Evolutionary conservation across 148 eudicot species (phyloP).

Genomic region (Fagopyrum esculentum): DNA sequence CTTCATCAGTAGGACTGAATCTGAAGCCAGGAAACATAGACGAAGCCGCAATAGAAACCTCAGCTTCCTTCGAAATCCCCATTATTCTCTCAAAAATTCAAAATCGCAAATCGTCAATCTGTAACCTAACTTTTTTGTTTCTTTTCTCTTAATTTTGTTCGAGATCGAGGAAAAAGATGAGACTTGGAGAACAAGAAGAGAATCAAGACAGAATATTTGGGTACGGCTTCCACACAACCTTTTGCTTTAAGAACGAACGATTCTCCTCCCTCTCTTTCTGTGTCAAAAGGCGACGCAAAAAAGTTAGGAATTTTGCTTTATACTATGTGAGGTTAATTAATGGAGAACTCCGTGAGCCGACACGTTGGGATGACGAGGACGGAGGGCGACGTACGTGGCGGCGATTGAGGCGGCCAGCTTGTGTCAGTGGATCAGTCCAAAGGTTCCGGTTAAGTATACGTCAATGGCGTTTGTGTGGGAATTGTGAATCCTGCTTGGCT

Average conservation of each 20-base stretch:
- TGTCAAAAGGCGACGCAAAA: neutral
- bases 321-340: neutral
- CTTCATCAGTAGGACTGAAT: conserved; percentile 79
- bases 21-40: conserved; percentile 72
- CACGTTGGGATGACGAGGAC: conserved; percentile 4
- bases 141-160: neutral
- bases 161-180: neutral
- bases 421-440: neutral
- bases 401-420: neutral
- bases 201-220: neutral
- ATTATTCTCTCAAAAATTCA: neutral
- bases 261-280: neutral
- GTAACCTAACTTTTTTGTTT: neutral
- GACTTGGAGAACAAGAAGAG: conserved; percentile 10
- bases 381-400: neutral
- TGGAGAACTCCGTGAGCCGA: neutral
- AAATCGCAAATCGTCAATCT: too few species aligned
- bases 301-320: neutral
- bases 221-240: neutral
- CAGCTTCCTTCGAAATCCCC: conserved; percentile 35
- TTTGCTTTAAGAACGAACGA: neutral
- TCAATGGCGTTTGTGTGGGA: neutral
- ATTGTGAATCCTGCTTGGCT: too few species aligned
- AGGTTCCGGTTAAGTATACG: neutral
- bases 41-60: conserved; percentile 52